Conservation (phyloP, 371 early-diverging fungal genomes). For the Apophysomyces trapeziformis region DNA sequence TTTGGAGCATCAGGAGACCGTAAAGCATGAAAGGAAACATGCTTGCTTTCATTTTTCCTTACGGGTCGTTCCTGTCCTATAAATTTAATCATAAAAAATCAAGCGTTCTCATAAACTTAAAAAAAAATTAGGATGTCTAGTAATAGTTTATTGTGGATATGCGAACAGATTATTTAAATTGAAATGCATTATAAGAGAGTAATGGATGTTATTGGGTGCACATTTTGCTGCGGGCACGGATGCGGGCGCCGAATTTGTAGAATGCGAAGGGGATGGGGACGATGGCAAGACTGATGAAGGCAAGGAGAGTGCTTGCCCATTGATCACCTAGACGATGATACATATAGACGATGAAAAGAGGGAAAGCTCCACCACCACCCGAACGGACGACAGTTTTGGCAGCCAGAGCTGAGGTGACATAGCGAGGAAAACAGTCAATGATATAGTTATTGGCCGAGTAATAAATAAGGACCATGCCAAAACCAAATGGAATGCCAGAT, state of each 20-base stretch:
- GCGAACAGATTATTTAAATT: not conserved
- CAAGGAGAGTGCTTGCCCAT: constrained; percentile 50
- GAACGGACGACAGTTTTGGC: constrained; percentile 48
- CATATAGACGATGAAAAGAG: constrained; percentile 49
- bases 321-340: constrained; percentile 39
- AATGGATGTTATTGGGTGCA: constrained; percentile 9
- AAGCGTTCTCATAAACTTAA: not conserved
- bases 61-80: too few species aligned
- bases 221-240: constrained; percentile 39
- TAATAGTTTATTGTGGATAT: not conserved
- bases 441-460: constrained; percentile 50
- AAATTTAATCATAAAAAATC: too few species aligned
- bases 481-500: constrained; percentile 47
- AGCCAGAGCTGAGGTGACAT: constrained; percentile 48
- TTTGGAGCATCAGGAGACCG: too few species aligned
- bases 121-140: not conserved
- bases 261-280: constrained; percentile 50
- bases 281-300: constrained; percentile 48
- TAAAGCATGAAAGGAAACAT: too few species aligned
- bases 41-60: too few species aligned
- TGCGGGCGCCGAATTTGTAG: constrained; percentile 43
- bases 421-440: constrained; percentile 47
- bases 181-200: not conserved
- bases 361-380: constrained; percentile 52
- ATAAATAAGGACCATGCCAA: constrained; percentile 50